Evolutionary conservation across 1,284 basidiomycete genomes (phyloP).

Genomic region (Heterobasidion parviporum): DNA sequence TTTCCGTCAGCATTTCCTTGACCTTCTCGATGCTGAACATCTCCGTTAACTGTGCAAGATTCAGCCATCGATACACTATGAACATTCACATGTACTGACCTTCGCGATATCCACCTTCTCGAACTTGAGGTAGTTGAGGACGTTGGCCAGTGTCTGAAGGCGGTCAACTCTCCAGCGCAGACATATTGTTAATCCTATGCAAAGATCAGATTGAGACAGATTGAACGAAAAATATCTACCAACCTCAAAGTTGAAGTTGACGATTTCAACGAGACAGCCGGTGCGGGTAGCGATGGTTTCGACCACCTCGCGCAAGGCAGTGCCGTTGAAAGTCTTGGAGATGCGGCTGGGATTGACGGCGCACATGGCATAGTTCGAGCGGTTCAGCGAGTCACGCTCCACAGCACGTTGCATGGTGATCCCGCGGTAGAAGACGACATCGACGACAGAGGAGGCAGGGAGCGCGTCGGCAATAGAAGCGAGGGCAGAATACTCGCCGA

Average conservation of each 20-base stretch:
- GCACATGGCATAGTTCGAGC: conserved; percentile 98
- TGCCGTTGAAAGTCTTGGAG: conserved; percentile 88
- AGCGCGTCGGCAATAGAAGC: conserved; percentile 96
- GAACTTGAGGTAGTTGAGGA: conserved; percentile 93
- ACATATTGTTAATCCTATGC: conserved; percentile 91
- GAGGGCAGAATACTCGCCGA: conserved; percentile 96
- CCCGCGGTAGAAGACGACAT: conserved; percentile 98
- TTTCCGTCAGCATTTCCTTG: conserved; percentile 87
- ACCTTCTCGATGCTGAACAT: conserved; percentile 81
- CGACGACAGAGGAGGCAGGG: conserved; percentile 91
- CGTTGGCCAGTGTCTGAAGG: conserved; percentile 93
- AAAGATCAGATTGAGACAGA: conserved; percentile 1
- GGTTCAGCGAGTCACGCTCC: conserved; percentile 86
- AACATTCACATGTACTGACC: conserved; percentile 33
- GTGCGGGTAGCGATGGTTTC: conserved; percentile 79
- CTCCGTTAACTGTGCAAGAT: conserved; percentile 62
- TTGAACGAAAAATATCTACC: conserved; percentile 14
- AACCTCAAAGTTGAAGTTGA: conserved; percentile 97
- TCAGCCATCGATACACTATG: neutral
- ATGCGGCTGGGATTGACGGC: conserved; percentile 96
- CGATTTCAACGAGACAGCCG: conserved; percentile 85
- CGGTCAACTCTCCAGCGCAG: conserved; percentile 92
- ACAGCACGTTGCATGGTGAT: conserved; percentile 99
- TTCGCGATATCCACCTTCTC: conserved; percentile 96
- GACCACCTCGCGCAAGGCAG: conserved; percentile 90